A percentile compares a stretch with the other conserved stretches of the same genome.
Conservation (phyloP, 768 basidiomycete species). For the Mycena metata region DNA sequence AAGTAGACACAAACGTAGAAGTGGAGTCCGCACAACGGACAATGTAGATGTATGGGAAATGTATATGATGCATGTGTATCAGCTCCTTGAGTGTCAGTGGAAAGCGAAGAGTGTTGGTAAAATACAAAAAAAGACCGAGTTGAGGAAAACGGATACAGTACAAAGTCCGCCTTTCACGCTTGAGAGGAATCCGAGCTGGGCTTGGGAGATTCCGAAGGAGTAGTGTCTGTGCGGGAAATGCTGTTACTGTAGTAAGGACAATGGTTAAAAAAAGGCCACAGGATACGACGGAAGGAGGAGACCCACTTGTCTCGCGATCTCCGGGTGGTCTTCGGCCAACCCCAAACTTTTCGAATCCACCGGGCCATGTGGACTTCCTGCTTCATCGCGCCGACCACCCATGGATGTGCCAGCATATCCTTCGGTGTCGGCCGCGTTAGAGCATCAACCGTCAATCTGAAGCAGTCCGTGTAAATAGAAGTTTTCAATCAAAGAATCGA, state of each 20-base stretch:
- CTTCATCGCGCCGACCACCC: slow-evolving; percentile 83
- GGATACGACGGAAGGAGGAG: neutral
- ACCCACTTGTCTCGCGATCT: slow-evolving; percentile 61
- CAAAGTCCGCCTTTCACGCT: neutral
- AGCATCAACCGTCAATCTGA: slow-evolving; percentile 79
- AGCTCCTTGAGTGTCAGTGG: slow-evolving; percentile 26
- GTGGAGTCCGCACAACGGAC: slow-evolving; percentile 19
- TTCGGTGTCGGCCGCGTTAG: slow-evolving; percentile 81
- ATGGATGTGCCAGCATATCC: slow-evolving; percentile 87
- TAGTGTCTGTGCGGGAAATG: slow-evolving; percentile 23
- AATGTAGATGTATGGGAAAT: slow-evolving; percentile 12
- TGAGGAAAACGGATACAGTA: neutral
- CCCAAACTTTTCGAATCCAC: slow-evolving; percentile 91
- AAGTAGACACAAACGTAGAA: slow-evolving; percentile 9
- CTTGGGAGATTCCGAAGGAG: slow-evolving; percentile 22
- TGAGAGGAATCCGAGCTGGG: neutral
- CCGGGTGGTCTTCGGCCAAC: slow-evolving; percentile 70
- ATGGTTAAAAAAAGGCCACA: neutral
- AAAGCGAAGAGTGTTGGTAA: slow-evolving; percentile 18
- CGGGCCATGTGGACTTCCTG: slow-evolving; percentile 90
- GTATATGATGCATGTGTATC: slow-evolving; percentile 33
- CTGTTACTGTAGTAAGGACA: slow-evolving; percentile 3
- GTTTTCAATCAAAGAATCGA: slow-evolving; percentile 9
- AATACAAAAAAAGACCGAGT: slow-evolving; percentile 13
- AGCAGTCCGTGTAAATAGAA: slow-evolving; percentile 35